Percentiles rank a stretch among this genome's conserved stretches.
Conservation (phyloP, 345 rosid genomes). For the Tarenaya hassleriana region DNA sequence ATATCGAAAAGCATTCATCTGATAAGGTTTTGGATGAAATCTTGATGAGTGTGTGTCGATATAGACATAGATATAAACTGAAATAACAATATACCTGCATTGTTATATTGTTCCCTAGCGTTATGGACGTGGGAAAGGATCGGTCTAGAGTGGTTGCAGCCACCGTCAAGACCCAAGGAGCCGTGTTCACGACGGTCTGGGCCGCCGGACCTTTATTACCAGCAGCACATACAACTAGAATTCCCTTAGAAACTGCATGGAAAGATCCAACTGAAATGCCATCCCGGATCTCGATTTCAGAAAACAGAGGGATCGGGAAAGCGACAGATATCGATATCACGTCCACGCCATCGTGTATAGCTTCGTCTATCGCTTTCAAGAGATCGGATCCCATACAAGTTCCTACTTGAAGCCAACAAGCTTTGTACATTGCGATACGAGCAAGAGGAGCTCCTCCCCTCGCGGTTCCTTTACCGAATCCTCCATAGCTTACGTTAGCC, state of each 20-base stretch:
- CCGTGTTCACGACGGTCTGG: constrained; percentile 36
- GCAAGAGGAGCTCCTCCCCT: constrained; percentile 44
- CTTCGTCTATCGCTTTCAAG: constrained; percentile 45
- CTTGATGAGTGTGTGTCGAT: too few species aligned
- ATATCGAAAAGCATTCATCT: too few species aligned
- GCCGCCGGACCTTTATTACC: constrained; percentile 32
- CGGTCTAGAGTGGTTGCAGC: constrained; percentile 50
- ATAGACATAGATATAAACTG: too few species aligned
- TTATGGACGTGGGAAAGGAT: constrained; percentile 34
- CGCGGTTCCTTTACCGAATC: constrained; percentile 37
- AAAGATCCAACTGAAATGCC: constrained; percentile 38
- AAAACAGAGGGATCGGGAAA: too few species aligned
- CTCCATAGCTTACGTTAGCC: constrained; percentile 34
- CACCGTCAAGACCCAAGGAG: constrained; percentile 48
- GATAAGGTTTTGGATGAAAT: too few species aligned
- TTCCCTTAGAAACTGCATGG: constrained; percentile 41
- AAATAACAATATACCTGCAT: too few species aligned
- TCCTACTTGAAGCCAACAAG: constrained; percentile 37
- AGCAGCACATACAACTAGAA: constrained; percentile 30
- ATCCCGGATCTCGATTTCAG: constrained; percentile 31
- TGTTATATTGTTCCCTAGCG: constrained; percentile 28
- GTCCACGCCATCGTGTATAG: constrained; percentile 50
- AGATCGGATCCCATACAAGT: constrained; percentile 32
- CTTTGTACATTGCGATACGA: constrained; percentile 44
- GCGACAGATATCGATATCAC: constrained; percentile 41